Evolutionary conservation across 2,329 filamentous ascomycete genomes (phyloP), one percentile per base, ranked within the genome.

Genomic region (Penicillium sp.): DNA sequence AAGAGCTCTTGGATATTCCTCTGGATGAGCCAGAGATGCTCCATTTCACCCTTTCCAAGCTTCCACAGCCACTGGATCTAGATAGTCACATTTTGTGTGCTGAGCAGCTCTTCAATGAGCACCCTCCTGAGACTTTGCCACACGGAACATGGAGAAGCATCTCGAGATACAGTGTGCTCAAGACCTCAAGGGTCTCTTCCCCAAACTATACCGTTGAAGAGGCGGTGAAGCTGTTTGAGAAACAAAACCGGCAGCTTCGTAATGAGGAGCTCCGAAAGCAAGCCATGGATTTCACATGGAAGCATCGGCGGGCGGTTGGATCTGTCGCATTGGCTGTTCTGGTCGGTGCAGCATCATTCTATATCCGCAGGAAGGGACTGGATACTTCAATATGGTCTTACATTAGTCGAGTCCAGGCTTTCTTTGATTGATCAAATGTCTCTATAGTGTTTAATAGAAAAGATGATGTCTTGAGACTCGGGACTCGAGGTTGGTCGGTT

Each of bases 11-110:
- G 62, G 89, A 90, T 50, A 90, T 91, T n/a, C 85, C 88, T 1
- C 75, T 81, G 21, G 90, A 96, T 63, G 92, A 96, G 71, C 89
- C 91, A 7, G 93, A 98, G 68, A 96, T 99, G 85, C 83, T 99
- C 24, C 92, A 96, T 72, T 90, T 88, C 58, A 87, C 90, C 35
- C 84, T 99, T 13, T 91, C 90, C 43, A 96, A 95, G 74, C 82
- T 99, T 7, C 95, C 95, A 0, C 83, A 86, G 51, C 87, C 88
- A 19, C 84, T 96, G 56, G 84, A 96, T 69, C 79, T 99, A 24
- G 93, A 99, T 64, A 79, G 79, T 8, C 82, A 97, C 52, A 89
- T 99, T 60, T 71, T 79, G 19, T 81, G 82, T 50, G 86, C 93
- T 0, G 80, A 85, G 3, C 70, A 71, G 27, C 81, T 98, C 1